Conservation (phyloP, 352 stramenopile species). For the Phytophthora quininea region DNA sequence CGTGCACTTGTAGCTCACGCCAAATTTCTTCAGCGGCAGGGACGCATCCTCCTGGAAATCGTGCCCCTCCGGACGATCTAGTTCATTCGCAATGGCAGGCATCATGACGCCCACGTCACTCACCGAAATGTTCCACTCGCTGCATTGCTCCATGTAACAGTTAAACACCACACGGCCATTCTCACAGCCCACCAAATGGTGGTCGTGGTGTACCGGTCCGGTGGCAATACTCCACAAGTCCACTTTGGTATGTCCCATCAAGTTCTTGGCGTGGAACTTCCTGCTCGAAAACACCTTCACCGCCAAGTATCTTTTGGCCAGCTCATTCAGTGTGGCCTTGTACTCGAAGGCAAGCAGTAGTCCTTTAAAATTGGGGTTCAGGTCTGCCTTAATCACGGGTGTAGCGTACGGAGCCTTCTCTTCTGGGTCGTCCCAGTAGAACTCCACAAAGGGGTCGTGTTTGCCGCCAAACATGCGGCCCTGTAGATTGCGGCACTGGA, state of each 20-base stretch:
- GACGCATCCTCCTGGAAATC: conserved; percentile 91
- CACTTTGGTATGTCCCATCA: conserved; percentile 80
- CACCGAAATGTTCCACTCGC: conserved; percentile 89
- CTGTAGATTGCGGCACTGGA: conserved; percentile 89
- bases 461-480: conserved; percentile 82
- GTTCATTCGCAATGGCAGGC: conserved; percentile 86
- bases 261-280: conserved; percentile 75
- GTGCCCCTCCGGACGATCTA: conserved; percentile 88
- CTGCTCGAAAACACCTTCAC: conserved; percentile 88
- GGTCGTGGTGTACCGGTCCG: conserved; percentile 87
- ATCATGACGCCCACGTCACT: conserved; percentile 91
- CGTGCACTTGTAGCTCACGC: conserved; percentile 90
- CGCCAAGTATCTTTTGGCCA: conserved; percentile 64
- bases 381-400: conserved; percentile 83
- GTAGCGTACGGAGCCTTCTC: conserved; percentile 77
- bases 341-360: conserved; percentile 89
- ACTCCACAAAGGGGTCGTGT: conserved; percentile 88
- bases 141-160: conserved; percentile 92
- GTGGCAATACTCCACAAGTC: conserved; percentile 86
- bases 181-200: conserved; percentile 85
- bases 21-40: conserved; percentile 88
- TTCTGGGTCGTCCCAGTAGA: conserved; percentile 84
- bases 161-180: conserved; percentile 91
- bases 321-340: conserved; percentile 59
- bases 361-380: conserved; percentile 91